These are phyloP conservation scores for Pseudonitzschia pungens DNA, from an alignment of 108 stramenopile genomes.

Conservation along the genomic window DNA sequence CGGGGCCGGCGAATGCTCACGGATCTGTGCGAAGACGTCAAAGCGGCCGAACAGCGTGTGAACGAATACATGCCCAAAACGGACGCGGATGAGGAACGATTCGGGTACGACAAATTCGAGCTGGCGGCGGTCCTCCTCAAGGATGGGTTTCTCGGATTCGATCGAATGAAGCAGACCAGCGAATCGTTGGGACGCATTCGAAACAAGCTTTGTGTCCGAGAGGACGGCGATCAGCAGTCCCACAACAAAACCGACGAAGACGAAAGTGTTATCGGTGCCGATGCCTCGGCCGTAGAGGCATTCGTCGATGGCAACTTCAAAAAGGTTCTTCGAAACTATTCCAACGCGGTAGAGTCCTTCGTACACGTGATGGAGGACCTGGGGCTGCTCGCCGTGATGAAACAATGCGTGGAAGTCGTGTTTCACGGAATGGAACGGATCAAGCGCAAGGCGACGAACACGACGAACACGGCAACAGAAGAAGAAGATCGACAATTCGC, in stretches of 20 bases:
- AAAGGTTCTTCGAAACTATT: constrained; percentile 20
- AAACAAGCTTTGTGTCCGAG: neutral
- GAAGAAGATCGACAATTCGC: neutral
- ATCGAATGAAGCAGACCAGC: constrained; percentile 19
- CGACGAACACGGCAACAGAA: neutral
- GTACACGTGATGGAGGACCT: constrained; percentile 33
- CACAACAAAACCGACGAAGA: neutral
- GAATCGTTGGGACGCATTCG: constrained; percentile 3
- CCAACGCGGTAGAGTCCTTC: constrained; percentile 18
- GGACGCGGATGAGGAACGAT: constrained; percentile 9
- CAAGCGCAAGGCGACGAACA: neutral
- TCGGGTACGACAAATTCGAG: constrained; percentile 37
- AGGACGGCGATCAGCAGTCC: neutral
- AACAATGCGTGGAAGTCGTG: constrained; percentile 21
- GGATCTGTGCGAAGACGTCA: constrained; percentile 23
- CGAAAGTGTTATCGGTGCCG: no score
- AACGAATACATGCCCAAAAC: constrained; percentile 29
- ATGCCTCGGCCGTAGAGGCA: neutral
- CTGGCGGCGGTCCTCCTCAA: constrained; percentile 29
- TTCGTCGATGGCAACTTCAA: constrained; percentile 10
- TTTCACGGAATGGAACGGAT: constrained; percentile 25
- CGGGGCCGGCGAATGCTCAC: constrained; percentile 28
- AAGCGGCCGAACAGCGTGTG: constrained; percentile 7
- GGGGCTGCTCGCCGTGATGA: constrained; percentile 28
- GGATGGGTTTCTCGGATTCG: constrained; percentile 33